Conservation (phyloP, 257 asterid genomes). For the Anisodus tanguticus region DNA sequence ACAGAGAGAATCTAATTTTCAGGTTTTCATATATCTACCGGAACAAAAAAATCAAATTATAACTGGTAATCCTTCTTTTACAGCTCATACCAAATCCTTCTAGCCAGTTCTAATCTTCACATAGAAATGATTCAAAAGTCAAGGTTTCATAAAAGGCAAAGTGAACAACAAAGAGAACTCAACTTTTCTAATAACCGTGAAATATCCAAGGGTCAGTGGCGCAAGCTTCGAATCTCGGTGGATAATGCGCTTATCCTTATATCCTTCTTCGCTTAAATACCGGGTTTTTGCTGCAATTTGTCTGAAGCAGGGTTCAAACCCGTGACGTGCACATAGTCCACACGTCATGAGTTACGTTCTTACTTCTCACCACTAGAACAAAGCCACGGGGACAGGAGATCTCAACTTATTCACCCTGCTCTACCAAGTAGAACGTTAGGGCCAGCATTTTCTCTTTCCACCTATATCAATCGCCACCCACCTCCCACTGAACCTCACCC, state of each 20-base stretch:
- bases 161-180: neutral
- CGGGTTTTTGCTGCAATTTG: neutral
- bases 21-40: constrained; percentile 8
- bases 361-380: neutral
- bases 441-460: constrained; percentile 25
- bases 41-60: neutral
- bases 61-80: neutral
- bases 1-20: neutral
- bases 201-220: neutral
- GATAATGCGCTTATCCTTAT: neutral
- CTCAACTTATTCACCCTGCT: constrained; percentile 5
- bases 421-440: constrained; percentile 16
- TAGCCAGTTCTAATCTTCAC: neutral
- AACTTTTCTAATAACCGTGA: neutral
- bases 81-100: neutral
- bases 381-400: neutral
- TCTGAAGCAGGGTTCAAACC: neutral
- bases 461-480: neutral
- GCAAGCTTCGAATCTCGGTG: neutral
- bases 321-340: neutral
- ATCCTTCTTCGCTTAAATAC: neutral
- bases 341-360: neutral
- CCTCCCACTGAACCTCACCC: neutral
- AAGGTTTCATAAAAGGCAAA: neutral
- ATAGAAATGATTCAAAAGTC: neutral